Percentiles rank a stretch among this genome's conserved stretches.
These are phyloP conservation scores for Cryphonectria parasitica DNA, from an alignment of 2,329 filamentous ascomycete species.

Conservation along the genomic window DNA sequence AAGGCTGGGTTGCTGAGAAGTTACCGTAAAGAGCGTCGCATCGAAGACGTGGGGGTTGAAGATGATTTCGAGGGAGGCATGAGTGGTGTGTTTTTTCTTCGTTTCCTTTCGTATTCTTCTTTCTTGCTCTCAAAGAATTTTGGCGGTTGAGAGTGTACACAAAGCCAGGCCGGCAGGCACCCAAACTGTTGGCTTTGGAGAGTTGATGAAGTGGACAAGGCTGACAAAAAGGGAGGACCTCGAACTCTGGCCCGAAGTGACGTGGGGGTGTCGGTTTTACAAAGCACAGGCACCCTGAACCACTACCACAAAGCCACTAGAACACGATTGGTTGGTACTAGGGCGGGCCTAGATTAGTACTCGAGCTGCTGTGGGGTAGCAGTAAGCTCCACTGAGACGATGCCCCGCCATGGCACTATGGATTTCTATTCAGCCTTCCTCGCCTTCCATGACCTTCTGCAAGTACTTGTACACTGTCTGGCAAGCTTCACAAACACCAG, in stretches of 20 bases:
- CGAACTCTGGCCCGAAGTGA: neutral
- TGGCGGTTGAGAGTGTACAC: neutral
- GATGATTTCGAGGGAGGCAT: neutral
- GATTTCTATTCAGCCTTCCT: conserved; percentile 27
- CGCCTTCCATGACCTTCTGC: neutral
- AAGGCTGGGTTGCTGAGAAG: neutral
- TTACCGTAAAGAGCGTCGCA: neutral
- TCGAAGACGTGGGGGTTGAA: conserved; percentile 22
- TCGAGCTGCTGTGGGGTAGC: conserved; percentile 17
- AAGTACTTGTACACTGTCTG: neutral
- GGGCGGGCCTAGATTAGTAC: neutral
- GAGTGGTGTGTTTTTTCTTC: neutral
- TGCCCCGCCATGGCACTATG: conserved; percentile 12
- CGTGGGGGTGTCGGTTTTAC: neutral
- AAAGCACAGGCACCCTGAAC: neutral
- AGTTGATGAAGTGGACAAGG: conserved; percentile 6
- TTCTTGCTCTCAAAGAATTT: neutral
- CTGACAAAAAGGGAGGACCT: neutral
- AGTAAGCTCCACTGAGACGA: neutral
- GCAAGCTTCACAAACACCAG: conserved; percentile 12
- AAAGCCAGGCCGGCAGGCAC: neutral
- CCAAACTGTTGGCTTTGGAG: neutral
- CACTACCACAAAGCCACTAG: neutral
- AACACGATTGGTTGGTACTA: conserved; percentile 11
- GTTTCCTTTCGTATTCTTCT: neutral